These are phyloP conservation scores for Daldinia concentrica DNA, from an alignment of 495 filamentous ascomycete genomes.

Conservation along the genomic window DNA sequence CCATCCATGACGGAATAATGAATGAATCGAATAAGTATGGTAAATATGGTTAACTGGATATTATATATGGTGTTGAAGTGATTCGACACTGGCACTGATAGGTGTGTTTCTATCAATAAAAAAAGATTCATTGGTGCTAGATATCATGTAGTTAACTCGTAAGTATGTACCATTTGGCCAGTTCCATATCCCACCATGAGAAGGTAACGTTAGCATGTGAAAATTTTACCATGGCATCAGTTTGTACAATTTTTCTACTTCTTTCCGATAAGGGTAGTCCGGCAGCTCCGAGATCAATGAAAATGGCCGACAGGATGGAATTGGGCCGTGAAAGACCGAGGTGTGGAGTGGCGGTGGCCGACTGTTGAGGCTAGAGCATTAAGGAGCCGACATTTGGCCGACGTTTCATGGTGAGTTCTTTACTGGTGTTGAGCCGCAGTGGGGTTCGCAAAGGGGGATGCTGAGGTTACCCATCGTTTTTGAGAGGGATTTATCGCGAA, in stretches of 20 bases:
- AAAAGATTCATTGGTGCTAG: slow-evolving; percentile 13
- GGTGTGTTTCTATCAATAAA: slow-evolving; percentile 31
- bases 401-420: slow-evolving; percentile 28
- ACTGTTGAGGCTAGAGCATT: slow-evolving; percentile 34
- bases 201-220: slow-evolving; percentile 31
- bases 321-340: slow-evolving; percentile 42
- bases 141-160: slow-evolving; percentile 17
- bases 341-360: slow-evolving; percentile 40
- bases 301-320: slow-evolving; percentile 32
- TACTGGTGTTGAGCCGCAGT: slow-evolving; percentile 34
- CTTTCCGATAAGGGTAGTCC: slow-evolving; percentile 22
- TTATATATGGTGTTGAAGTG: slow-evolving; percentile 15
- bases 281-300: slow-evolving; percentile 25
- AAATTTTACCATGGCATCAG: slow-evolving; percentile 22
- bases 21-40: slow-evolving; percentile 6
- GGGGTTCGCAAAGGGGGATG: slow-evolving; percentile 19
- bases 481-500: slow-evolving; percentile 20
- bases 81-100: neutral
- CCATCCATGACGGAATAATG: neutral
- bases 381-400: slow-evolving; percentile 44
- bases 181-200: slow-evolving; percentile 26
- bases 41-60: slow-evolving; percentile 9
- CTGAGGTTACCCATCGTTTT: slow-evolving; percentile 8
- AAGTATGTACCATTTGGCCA: slow-evolving; percentile 18
- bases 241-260: slow-evolving; percentile 15